Base-by-base conservation (phyloP, 805 yeast genomes). In the Barnettozyma californica region DNA sequence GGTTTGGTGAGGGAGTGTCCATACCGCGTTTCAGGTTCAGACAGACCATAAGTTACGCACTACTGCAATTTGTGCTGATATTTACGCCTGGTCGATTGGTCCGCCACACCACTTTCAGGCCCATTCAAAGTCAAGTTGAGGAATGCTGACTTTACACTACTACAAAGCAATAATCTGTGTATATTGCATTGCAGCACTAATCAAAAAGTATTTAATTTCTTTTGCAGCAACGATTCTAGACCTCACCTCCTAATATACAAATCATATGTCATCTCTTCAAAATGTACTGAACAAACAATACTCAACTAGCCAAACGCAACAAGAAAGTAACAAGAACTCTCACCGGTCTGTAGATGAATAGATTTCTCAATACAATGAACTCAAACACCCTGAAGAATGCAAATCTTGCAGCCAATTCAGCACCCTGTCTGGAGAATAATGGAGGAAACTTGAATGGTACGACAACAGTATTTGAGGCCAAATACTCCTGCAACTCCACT, bases 331-430 rank as follows among this genome's bases (percentile, higher is more conserved):
- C 34, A 2, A 41, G 29, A 7, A 38, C 2, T 40, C 55, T 55
- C 4, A 56, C 49, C 1, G 53, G 50, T 21, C 38, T 47, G 27
- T 43, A 54, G 7, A 19, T 19, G 10, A 51, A 9, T 23, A 51
- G 43, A 9, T 53, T 53, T 14, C 43, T 39, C 18, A 58, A 35
- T 5, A 53, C 14, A 7, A 51, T 11, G 47, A 53, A 60, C 46
- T 60, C 64, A 49, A 56, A 55, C n/a, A 52, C 18, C 19, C 59
- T 52, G 39, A 47, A 58, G n/a, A 57, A 19, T 4, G 36, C 25
- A 18, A 55, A 53, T 33, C 47, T 52, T 2, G 36, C 4, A 7
- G 16, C 5, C 2, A 43, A 14, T 10, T 41, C 43, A 8, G 50
- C 33, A 4, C 54, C 52, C 3, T 31, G 47, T 3, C 11, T 4